phyloP scores from a whole-genome alignment of 2,329 filamentous ascomycete species.

The Colletotrichum liaoningense region DNA sequence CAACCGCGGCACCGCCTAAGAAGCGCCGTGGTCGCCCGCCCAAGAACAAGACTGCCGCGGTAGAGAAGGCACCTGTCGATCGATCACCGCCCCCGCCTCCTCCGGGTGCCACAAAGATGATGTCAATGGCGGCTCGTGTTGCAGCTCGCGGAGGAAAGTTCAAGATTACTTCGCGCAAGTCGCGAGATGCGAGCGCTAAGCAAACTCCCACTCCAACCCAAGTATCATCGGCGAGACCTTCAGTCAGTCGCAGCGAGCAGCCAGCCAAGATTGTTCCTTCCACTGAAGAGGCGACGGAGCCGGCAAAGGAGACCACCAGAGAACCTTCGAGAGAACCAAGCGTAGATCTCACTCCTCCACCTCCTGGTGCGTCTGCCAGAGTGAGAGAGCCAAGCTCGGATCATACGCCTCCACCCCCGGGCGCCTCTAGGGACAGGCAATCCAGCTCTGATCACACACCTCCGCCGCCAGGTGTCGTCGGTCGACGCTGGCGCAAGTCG shows the following conservation, averaged over 20 bases:
- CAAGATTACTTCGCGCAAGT: constrained; percentile 57
- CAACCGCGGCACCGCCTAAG: constrained; percentile 7
- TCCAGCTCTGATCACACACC: constrained; percentile 17
- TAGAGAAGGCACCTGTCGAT: constrained; percentile 4
- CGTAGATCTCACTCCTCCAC: constrained; percentile 19
- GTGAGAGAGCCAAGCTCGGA: constrained; percentile 13
- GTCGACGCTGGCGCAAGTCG: background rate
- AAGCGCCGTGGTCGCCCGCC: constrained; percentile 32
- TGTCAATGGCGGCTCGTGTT: constrained; percentile 70
- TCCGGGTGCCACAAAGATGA: constrained; percentile 42
- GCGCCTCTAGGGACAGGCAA: background rate
- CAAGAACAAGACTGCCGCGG: constrained; percentile 10
- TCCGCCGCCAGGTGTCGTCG: background rate
- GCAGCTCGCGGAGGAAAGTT: constrained; percentile 64
- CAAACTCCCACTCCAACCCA: constrained; percentile 9
- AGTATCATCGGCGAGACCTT: background rate
- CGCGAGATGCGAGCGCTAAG: constrained; percentile 10
- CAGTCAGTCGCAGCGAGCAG: background rate
- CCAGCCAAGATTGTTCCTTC: background rate
- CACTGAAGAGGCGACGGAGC: background rate
- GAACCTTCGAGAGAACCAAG: constrained; percentile 2
- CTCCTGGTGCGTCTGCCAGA: background rate
- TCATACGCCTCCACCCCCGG: constrained; percentile 11
- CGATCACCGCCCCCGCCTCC: constrained; percentile 25
- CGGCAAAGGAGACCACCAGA: background rate